These are phyloP conservation scores for Aegilops longissima DNA, from an alignment of 176 grass and related monocot species.

Conservation along the genomic window DNA sequence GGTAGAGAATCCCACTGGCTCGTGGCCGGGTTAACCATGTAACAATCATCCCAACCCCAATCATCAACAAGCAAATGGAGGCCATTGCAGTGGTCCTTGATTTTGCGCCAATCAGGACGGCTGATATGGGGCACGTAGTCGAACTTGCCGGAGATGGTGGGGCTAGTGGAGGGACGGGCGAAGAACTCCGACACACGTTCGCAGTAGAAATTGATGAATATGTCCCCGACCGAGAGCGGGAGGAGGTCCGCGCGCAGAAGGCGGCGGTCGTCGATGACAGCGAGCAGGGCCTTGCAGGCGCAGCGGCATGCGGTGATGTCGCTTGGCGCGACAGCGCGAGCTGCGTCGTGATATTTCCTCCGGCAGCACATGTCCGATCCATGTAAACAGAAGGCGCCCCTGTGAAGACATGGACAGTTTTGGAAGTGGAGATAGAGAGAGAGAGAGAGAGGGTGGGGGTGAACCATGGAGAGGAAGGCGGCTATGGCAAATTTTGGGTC, in stretches of 20 bases:
- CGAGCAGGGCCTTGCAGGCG: not conserved
- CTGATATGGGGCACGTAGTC: not conserved
- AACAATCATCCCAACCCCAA: no score
- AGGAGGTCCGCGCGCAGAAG: not conserved
- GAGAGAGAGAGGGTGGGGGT: no score
- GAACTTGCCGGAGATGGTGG: not conserved
- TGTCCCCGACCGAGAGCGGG: not conserved
- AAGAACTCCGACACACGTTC: not conserved
- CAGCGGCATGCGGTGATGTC: not conserved
- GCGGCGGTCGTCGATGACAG: not conserved
- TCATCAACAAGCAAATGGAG: not conserved
- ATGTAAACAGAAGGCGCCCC: no score
- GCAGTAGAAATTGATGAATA: not conserved
- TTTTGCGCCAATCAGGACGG: not conserved
- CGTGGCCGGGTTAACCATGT: not conserved
- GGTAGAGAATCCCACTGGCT: not conserved
- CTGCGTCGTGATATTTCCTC: no score
- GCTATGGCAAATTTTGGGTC: no score
- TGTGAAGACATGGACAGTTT: no score
- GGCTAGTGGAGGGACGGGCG: not conserved
- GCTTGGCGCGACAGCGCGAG: not conserved
- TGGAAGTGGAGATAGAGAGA: no score
- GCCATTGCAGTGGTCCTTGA: not conserved
- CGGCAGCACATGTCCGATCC: not conserved
- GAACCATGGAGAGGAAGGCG: no score